phyloP scores from a whole-genome alignment of 1,284 basidiomycete genomes.

The Lentinus polychrous region DNA sequence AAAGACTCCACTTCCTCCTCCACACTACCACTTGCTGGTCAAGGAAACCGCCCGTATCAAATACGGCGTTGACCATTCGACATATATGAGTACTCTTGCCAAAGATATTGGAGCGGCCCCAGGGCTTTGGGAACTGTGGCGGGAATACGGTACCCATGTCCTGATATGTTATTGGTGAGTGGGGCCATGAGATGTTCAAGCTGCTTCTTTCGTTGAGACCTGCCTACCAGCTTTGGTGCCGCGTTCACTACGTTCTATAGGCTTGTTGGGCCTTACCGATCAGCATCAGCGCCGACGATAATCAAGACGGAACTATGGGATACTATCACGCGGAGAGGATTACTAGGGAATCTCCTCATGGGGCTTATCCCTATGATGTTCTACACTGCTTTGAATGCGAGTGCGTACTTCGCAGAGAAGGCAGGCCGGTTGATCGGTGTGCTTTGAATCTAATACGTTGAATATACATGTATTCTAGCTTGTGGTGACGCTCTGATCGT shows the following conservation, averaged over 20 bases:
- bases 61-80: constrained; percentile 51
- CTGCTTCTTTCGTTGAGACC: neutral
- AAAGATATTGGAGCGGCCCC: constrained; percentile 57
- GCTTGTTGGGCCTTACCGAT: constrained; percentile 47
- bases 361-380: constrained; percentile 51
- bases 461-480: too few species aligned
- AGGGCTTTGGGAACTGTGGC: constrained; percentile 39
- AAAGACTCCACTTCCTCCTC: constrained; percentile 36
- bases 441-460: neutral
- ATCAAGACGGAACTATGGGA: constrained; percentile 60
- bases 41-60: constrained; percentile 49
- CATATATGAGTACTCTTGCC: constrained; percentile 55
- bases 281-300: constrained; percentile 32
- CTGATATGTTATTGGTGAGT: constrained; percentile 50
- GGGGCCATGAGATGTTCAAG: neutral
- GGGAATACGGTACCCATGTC: constrained; percentile 46
- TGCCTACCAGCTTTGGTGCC: constrained; percentile 41
- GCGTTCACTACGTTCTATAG: constrained; percentile 61
- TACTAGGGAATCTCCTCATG: constrained; percentile 56
- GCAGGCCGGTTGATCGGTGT: neutral
- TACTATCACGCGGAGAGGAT: constrained; percentile 51
- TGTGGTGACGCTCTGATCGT: too few species aligned
- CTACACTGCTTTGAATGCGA: constrained; percentile 29
- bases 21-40: constrained; percentile 55
- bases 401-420: constrained; percentile 10